Base-by-base conservation (phyloP, 2,329 filamentous ascomycete genomes). In the Ophiostoma montium region DNA sequence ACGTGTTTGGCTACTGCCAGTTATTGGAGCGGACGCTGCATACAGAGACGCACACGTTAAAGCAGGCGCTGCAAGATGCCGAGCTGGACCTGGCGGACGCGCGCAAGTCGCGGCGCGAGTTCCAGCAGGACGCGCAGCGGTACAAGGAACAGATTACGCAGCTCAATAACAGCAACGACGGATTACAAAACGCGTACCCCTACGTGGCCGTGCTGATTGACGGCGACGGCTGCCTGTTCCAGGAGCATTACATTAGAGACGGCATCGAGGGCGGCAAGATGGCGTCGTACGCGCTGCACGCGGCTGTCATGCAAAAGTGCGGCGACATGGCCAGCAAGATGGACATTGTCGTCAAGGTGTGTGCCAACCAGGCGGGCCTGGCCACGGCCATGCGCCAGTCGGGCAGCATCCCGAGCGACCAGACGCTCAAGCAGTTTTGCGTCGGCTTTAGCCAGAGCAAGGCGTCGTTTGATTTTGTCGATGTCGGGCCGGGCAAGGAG, bases 181-280 rank as follows among this genome's bases (percentile, higher is more conserved):
- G 61, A 46, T 60, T 72, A 53, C 56, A 78, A 72, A 70, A 67
- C 51, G 67, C 64, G 46, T 80, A 79, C 61, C 68, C 72, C 36
- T 82, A 82, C 60, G 67, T 80, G 57, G 62, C 76, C 54, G 69
- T 80, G 35, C 59, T 81, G 55, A 72, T 83, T 56, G 79, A 82
- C 59, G 79, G 78, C 35, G 73, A 83, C 60, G 75, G 76, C 41
- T 67, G 80, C 51, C 65, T 80, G 76, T 82, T 82, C 60, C 70
- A 75, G 59, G 69, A 77, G 46, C 55, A 67, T 18, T 71, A 72
- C 55, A 63, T 81, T 52, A 67, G 63, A 52, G 69, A 74, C 56
- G 78, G 78, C 16, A 57, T 74, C 42, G 69, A 75, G 41, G 75
- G 75, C 32, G 75, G 75, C 43, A 75, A 69, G 56, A 65, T 62